Percentiles rank a stretch among this genome's conserved stretches.
These are phyloP conservation scores for Barnettozyma wickerhamii DNA, from an alignment of 805 yeast genomes.

Conservation along the genomic window DNA sequence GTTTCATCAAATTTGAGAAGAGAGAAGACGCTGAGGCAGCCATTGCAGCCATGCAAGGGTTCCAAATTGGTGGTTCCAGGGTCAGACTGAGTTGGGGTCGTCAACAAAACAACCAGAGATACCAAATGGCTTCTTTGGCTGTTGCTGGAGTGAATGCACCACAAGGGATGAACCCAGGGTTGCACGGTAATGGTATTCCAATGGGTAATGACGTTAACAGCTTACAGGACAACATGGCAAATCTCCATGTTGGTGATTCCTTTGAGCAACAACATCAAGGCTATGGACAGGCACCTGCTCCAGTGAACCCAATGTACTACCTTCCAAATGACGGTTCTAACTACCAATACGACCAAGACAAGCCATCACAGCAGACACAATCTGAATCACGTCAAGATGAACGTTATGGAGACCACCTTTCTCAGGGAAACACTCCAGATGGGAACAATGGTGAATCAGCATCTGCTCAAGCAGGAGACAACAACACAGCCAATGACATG, in stretches of 20 bases:
- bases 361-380: constrained; percentile 12
- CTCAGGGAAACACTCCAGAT: constrained; percentile 2
- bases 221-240: constrained; percentile 6
- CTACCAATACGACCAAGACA: constrained; percentile 10
- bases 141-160: constrained; percentile 13
- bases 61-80: constrained; percentile 67
- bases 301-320: constrained; percentile 18
- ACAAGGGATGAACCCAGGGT: constrained; percentile 1
- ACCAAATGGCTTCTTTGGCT: constrained; percentile 17
- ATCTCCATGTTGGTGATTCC: constrained; percentile 7
- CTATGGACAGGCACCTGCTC: constrained; percentile 9
- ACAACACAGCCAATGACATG: constrained; percentile 23
- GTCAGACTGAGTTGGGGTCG: constrained; percentile 77
- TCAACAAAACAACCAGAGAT: constrained; percentile 26
- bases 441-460: background rate
- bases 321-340: constrained; percentile 16
- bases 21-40: constrained; percentile 76
- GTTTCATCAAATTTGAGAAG: constrained; percentile 63
- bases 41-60: constrained; percentile 76
- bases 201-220: constrained; percentile 8
- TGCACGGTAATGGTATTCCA: constrained; percentile 7
- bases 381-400: constrained; percentile 3
- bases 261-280: constrained; percentile 11
- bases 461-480: constrained; percentile 8
- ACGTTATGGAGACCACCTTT: background rate